Conservation (phyloP, 2,329 filamentous ascomycete species). For the Ophiobolus disseminans region DNA sequence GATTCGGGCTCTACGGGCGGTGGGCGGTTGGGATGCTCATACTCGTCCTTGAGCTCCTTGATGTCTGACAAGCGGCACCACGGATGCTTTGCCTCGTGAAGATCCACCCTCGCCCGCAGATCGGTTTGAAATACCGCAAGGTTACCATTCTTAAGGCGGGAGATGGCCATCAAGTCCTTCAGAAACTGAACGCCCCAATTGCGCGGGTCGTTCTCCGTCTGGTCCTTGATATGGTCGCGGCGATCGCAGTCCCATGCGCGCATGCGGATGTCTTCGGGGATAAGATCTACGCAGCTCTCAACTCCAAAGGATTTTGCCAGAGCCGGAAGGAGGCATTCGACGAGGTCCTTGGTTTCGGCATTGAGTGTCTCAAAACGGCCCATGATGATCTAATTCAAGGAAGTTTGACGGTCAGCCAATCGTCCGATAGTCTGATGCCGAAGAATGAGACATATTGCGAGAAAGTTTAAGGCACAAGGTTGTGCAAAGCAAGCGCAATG, state of each 20-base stretch:
- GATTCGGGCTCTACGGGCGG: constrained; percentile 15
- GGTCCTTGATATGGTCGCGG: constrained; percentile 41
- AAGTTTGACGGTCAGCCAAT: neutral
- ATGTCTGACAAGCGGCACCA: constrained; percentile 42
- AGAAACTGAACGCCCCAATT: constrained; percentile 49
- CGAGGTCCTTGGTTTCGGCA: constrained; percentile 38
- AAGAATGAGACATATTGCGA: no score
- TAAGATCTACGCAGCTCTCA: constrained; percentile 31
- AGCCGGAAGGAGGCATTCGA: constrained; percentile 40
- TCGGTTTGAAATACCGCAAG: constrained; percentile 35
- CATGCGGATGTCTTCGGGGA: constrained; percentile 47
- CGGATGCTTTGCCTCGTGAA: constrained; percentile 38
- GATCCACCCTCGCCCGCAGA: constrained; percentile 31
- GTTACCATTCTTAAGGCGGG: constrained; percentile 35
- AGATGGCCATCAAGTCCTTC: constrained; percentile 41
- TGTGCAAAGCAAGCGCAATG: no score
- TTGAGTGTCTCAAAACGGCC: constrained; percentile 44
- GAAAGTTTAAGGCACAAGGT: no score
- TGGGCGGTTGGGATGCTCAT: constrained; percentile 30
- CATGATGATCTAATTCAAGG: constrained; percentile 22
- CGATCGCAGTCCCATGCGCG: constrained; percentile 46
- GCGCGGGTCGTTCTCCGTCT: constrained; percentile 44
- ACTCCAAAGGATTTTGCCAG: constrained; percentile 36
- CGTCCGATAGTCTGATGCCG: no score
- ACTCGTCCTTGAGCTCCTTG: constrained; percentile 39